Evolutionary conservation across 208 protist species (phyloP).

Genomic region (Herpetomonas samuelpessoai): DNA sequence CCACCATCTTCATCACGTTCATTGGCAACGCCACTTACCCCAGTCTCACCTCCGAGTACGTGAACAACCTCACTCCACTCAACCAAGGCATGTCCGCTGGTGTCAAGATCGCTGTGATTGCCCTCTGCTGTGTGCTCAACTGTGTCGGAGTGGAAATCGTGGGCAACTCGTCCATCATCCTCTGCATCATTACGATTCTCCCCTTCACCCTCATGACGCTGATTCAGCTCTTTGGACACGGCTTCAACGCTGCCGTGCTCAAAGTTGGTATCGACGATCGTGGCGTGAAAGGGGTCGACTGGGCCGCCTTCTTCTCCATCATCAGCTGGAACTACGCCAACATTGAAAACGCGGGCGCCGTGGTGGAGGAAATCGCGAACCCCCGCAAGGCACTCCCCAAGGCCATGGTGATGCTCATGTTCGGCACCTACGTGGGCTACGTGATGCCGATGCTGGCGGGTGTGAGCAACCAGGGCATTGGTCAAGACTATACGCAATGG

Average conservation of each 20-base stretch:
- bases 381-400: constrained; percentile 42
- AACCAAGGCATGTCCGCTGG: constrained; percentile 24
- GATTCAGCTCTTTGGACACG: constrained; percentile 62
- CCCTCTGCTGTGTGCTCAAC: constrained; percentile 70
- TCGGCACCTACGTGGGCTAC: constrained; percentile 75
- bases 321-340: constrained; percentile 89
- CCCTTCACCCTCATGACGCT: constrained; percentile 70
- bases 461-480: constrained; percentile 64
- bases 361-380: constrained; percentile 78
- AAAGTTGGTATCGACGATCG: constrained; percentile 40
- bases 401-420: constrained; percentile 70
- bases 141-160: constrained; percentile 75
- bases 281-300: constrained; percentile 27
- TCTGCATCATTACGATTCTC: constrained; percentile 60
- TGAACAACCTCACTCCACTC: constrained; percentile 30
- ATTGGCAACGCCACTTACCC: constrained; percentile 84
- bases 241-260: constrained; percentile 67
- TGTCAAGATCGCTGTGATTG: constrained; percentile 69
- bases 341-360: constrained; percentile 80
- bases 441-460: constrained; percentile 77
- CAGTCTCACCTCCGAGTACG: constrained; percentile 75
- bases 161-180: constrained; percentile 48
- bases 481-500: constrained; percentile 67
- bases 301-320: constrained; percentile 76
- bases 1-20: constrained; percentile 79